Evolutionary conservation across 2,329 filamentous ascomycete species (phyloP).

Genomic region (Anisogramma anomala): DNA sequence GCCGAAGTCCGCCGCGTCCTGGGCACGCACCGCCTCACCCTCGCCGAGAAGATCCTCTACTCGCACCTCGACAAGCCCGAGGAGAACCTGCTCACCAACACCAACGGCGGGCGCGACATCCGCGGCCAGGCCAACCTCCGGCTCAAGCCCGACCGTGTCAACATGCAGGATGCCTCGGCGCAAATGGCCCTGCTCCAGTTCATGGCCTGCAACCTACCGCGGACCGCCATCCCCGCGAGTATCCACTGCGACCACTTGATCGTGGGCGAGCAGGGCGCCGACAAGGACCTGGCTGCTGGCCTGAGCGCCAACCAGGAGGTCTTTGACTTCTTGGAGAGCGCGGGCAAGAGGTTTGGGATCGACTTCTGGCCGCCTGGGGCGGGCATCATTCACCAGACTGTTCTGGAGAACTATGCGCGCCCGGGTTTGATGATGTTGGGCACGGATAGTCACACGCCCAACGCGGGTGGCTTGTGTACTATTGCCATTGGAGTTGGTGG

Average conservation of each 20-base stretch:
- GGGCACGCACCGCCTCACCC: constrained; percentile 56
- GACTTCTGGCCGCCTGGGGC: constrained; percentile 93
- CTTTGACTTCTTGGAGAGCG: constrained; percentile 92
- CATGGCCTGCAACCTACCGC: constrained; percentile 87
- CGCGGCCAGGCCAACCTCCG: constrained; percentile 86
- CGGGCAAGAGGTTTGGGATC: constrained; percentile 80
- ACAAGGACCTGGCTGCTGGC: constrained; percentile 70
- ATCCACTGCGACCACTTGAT: constrained; percentile 99
- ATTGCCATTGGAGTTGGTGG: constrained; percentile 96
- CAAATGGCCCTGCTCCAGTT: constrained; percentile 98
- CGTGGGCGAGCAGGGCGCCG: constrained; percentile 82
- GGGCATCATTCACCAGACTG: constrained; percentile 94
- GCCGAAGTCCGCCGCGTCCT: constrained; percentile 64
- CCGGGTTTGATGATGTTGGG: constrained; percentile 98
- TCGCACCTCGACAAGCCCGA: constrained; percentile 84
- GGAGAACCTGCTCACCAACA: constrained; percentile 73
- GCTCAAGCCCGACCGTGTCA: constrained; percentile 92
- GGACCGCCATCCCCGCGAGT: constrained; percentile 86
- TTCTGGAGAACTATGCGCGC: constrained; percentile 95
- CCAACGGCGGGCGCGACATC: constrained; percentile 72
- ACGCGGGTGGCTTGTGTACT: constrained; percentile 85
- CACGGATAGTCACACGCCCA: constrained; percentile 94
- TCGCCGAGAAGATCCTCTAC: constrained; percentile 97
- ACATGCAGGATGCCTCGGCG: constrained; percentile 97
- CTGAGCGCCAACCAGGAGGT: constrained; percentile 93